Conservation (phyloP, 2,329 filamentous ascomycete species). For the Colletotrichum paranaense region DNA sequence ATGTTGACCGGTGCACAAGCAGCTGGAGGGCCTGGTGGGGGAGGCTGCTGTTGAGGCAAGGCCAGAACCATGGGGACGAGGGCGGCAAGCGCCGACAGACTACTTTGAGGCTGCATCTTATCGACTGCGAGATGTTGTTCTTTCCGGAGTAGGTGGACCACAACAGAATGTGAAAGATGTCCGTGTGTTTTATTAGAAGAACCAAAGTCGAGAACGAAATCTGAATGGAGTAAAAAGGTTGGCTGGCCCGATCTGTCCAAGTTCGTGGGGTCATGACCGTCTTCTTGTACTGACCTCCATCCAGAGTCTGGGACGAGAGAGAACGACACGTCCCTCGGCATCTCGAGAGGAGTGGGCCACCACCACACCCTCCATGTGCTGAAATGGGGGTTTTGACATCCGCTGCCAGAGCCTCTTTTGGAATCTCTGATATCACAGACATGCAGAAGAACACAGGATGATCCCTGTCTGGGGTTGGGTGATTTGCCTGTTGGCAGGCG, state of each 20-base stretch:
- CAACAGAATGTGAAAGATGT: not conserved
- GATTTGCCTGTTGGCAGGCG: not conserved
- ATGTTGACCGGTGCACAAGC: slow-evolving; percentile 46
- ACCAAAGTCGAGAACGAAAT: not conserved
- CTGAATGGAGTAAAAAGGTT: not conserved
- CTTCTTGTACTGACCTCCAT: slow-evolving; percentile 28
- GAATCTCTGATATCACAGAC: not conserved
- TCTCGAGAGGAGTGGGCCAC: not conserved
- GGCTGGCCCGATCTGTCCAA: not conserved
- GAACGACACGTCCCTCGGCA: slow-evolving; percentile 15
- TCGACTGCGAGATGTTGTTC: not conserved
- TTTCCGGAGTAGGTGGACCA: not conserved
- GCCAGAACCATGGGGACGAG: slow-evolving; percentile 17
- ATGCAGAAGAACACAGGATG: not conserved
- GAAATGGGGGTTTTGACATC: not conserved
- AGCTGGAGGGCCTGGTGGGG: no score
- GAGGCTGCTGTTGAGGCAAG: not conserved
- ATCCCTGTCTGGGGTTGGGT: not conserved
- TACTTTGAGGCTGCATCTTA: slow-evolving; percentile 11
- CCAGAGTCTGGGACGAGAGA: slow-evolving; percentile 26
- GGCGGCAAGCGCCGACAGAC: slow-evolving; percentile 23
- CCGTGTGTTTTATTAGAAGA: not conserved
- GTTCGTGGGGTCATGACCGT: not conserved
- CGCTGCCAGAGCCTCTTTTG: not conserved
- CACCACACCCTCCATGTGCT: slow-evolving; percentile 4